A percentile compares a stretch with the other conserved stretches of the same genome.
These are phyloP conservation scores for Arabidopsis arenosa DNA, from an alignment of 345 rosid genomes.

Conservation along the genomic window DNA sequence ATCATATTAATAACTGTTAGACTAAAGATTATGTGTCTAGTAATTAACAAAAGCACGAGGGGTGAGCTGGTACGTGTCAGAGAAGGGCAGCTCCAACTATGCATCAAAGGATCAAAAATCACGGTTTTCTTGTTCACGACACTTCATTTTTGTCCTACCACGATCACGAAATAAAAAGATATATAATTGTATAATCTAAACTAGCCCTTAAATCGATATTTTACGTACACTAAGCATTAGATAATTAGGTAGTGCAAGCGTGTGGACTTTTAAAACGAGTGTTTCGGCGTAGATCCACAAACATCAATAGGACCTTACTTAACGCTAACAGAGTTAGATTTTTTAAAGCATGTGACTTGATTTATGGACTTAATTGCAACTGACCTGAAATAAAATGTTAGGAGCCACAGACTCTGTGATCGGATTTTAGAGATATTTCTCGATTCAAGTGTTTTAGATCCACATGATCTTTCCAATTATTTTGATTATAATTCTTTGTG, in stretches of 20 bases:
- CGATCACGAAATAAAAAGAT: conserved; percentile 17
- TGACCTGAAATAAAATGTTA: conserved; percentile 21
- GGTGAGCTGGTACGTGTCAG: conserved; percentile 49
- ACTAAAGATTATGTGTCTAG: conserved; percentile 32
- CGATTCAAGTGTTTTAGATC: conserved; percentile 29
- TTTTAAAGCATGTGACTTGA: conserved; percentile 41
- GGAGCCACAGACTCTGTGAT: conserved; percentile 27
- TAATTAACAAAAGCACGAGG: conserved; percentile 42
- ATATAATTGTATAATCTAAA: conserved; percentile 16
- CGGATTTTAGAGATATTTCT: conserved; percentile 31
- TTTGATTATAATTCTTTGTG: background rate
- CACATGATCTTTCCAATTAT: background rate
- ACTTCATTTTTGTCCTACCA: conserved; percentile 36
- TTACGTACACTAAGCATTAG: conserved; percentile 24
- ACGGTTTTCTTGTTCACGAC: conserved; percentile 41
- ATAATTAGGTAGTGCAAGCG: conserved; percentile 44
- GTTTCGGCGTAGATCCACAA: conserved; percentile 45
- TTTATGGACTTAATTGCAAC: conserved; percentile 33
- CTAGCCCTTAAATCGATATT: conserved; percentile 15
- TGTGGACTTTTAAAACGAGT: conserved; percentile 45
- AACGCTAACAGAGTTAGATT: conserved; percentile 32
- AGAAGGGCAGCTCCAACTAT: conserved; percentile 34
- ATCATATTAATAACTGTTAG: conserved; percentile 2
- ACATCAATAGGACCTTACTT: conserved; percentile 38
- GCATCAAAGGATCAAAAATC: conserved; percentile 41